Evolutionary conservation across 306 rosid genomes (phyloP).

Genomic region (Cucumis melo): DNA sequence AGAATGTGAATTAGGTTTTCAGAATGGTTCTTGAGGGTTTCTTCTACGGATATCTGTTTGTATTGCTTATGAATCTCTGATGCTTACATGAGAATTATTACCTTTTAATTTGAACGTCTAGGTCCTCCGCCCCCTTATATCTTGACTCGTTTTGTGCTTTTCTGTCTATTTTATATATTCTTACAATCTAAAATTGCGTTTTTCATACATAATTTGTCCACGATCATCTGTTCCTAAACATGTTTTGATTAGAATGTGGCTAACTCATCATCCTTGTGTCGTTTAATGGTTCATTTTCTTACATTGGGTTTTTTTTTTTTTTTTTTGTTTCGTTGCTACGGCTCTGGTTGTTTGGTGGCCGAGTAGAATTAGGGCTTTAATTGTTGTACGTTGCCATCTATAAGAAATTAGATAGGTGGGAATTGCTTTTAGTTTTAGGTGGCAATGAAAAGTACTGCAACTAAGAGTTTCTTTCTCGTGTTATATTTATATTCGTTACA

Average conservation of each 20-base stretch:
- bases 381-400: background rate
- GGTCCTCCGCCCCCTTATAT: background rate
- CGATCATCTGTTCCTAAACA: background rate
- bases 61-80: slow-evolving; percentile 17
- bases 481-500: background rate
- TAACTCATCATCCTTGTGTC: background rate
- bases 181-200: background rate
- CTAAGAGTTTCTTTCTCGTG: background rate
- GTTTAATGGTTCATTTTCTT: background rate
- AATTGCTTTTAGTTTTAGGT: background rate
- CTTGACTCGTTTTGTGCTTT: background rate
- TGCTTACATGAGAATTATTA: slow-evolving; percentile 9
- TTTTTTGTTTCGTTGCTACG: background rate
- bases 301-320: background rate
- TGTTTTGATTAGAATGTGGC: background rate
- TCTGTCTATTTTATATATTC: background rate
- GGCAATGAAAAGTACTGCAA: background rate
- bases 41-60: slow-evolving; percentile 13
- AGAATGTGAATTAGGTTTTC: slow-evolving; percentile 19
- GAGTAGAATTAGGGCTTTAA: background rate
- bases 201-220: background rate
- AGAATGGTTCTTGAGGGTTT: slow-evolving; percentile 4
- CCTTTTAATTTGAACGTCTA: background rate
- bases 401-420: background rate
- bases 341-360: background rate